Evolutionary conservation across 495 filamentous ascomycete species (phyloP), one percentile per base, ranked within the genome.

Genomic region (Xylaria grammica): DNA sequence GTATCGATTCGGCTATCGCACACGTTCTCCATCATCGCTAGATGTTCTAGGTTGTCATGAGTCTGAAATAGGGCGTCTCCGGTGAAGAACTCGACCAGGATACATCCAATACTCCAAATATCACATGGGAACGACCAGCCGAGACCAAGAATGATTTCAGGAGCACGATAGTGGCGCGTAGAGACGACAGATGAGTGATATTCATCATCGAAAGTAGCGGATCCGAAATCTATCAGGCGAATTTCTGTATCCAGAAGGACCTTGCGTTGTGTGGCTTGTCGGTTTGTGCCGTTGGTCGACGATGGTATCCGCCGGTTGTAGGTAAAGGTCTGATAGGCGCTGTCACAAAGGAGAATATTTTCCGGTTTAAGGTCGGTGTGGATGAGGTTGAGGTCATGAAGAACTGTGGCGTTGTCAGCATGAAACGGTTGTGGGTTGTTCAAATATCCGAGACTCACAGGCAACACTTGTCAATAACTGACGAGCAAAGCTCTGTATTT

Each of bases 1-100:
- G 82, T 72, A 65, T 98, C 95, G 45, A 99, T 87, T 60, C 84
- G 85, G 7, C 80, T 78, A 24, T 87, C 88, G 69, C 91, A 92
- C 15, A 97, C 93, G 24, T 87, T 85, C 71, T 99, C 94, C 95
- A 99, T 99, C 95, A 99, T 99, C n/a, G 93, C 95, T 49, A 99
- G 80, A 79, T 99, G 95, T 74, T 98, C 95, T 6, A 97, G 85
- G 69, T 98, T 98, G 79, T 99, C 95, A 70, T 98, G 95, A 0
- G 95, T 98, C 75, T 99, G 95, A 74, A 99, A 99, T 3, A 99
- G 80, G 19, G 96, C 95, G 77, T 99, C 96, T 3, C 96, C 95
- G 2, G 96, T 99, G 74, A 92, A 99, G 77, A 98, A 99, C 69
- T 99, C 95, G n/a, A 99, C 96, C 45, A 99, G 79, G 65, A 99